These are phyloP conservation scores for Mayamaea pseudoterrestris DNA, from an alignment of 108 stramenopile genomes.

Conservation along the genomic window DNA sequence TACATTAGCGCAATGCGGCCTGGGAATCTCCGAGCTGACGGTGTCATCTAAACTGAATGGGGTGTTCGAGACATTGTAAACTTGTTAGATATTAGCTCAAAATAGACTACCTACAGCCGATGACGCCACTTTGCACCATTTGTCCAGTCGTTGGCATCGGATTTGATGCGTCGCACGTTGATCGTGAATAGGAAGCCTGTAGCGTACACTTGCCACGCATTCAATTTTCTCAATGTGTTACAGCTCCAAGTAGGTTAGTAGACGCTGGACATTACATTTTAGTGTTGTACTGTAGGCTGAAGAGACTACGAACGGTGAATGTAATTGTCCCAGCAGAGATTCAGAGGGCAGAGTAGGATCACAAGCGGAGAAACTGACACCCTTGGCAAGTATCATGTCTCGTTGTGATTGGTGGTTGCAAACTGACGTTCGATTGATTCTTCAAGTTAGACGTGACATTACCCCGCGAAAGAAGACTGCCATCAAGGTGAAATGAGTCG, in stretches of 20 bases:
- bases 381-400: no score
- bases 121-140: not conserved
- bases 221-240: not conserved
- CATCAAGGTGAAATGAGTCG: not conserved
- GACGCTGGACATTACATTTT: no score
- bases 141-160: not conserved
- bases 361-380: no score
- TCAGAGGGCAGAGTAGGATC: no score
- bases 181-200: not conserved
- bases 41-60: constrained; percentile 32
- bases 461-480: not conserved
- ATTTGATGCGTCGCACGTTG: not conserved
- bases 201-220: not conserved
- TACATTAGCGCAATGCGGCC: constrained; percentile 30
- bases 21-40: constrained; percentile 81
- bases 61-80: not conserved
- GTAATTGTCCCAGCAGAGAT: no score
- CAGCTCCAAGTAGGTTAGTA: no score
- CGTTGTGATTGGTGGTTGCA: no score
- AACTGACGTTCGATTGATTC: no score
- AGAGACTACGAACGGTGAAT: no score
- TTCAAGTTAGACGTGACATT: not conserved
- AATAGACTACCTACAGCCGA: not conserved
- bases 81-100: not conserved
- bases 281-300: no score